Percentiles rank a stretch among this genome's conserved stretches.
Evolutionary conservation across 257 asterid species (phyloP).

Genomic region (Lavandula angustifolia): DNA sequence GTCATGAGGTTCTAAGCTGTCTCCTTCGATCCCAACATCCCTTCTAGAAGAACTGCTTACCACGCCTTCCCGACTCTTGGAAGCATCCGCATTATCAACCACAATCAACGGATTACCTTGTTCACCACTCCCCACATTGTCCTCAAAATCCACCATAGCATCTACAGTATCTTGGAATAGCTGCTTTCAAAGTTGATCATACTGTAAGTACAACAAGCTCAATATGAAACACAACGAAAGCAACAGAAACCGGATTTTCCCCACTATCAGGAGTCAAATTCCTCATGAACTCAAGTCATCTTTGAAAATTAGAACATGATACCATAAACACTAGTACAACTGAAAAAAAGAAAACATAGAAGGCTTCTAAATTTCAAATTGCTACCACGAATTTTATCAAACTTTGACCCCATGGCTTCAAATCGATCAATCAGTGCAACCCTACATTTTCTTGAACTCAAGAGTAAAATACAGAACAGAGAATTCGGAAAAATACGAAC

Average conservation of each 20-base stretch:
- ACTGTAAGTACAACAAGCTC: constrained; percentile 16
- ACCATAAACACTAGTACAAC: background rate
- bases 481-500: constrained; percentile 9
- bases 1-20: constrained; percentile 66
- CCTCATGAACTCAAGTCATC: background rate
- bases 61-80: constrained; percentile 44
- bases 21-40: constrained; percentile 51
- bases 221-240: constrained; percentile 5
- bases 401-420: background rate
- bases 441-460: background rate
- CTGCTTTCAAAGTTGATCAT: constrained; percentile 20
- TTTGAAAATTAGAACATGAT: constrained; percentile 4
- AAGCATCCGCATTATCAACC: constrained; percentile 49
- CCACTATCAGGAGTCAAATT: background rate
- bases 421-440: constrained; percentile 24
- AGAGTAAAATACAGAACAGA: background rate
- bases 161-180: constrained; percentile 31
- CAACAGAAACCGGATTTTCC: background rate
- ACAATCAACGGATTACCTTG: constrained; percentile 40
- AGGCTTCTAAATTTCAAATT: too few relatives aligned
- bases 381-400: background rate
- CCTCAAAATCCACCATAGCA: constrained; percentile 58
- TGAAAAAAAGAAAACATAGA: too few relatives aligned
- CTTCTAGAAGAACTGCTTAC: constrained; percentile 40
- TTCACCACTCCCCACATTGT: constrained; percentile 43